Evolutionary conservation across 768 basidiomycete genomes (phyloP).

Genomic region (Leccinum incarnatum): DNA sequence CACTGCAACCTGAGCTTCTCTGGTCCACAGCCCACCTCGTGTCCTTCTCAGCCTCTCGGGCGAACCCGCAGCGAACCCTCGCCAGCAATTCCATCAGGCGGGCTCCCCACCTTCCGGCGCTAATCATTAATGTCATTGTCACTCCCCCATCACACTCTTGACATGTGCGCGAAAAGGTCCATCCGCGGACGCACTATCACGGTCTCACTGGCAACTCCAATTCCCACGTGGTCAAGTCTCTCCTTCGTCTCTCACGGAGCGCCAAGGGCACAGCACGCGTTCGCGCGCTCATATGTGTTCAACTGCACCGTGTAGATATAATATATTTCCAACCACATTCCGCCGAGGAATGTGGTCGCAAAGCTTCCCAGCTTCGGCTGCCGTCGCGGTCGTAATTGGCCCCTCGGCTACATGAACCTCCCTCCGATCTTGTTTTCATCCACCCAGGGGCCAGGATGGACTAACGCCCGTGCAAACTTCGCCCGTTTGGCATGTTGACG

Average conservation of each 20-base stretch:
- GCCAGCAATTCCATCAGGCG: background rate
- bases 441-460: constrained; percentile 84
- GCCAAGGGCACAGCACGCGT: background rate
- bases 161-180: background rate
- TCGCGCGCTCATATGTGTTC: background rate
- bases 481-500: background rate
- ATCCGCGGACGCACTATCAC: background rate
- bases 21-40: constrained; percentile 1
- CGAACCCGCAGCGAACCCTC: background rate
- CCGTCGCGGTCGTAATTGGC: background rate
- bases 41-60: background rate
- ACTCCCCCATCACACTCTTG: background rate
- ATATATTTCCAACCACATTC: background rate
- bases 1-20: background rate
- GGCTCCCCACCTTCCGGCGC: constrained; percentile 12
- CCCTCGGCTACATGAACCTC: constrained; percentile 18
- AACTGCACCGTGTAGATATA: background rate
- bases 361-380: constrained; percentile 11
- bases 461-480: constrained; percentile 56
- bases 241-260: background rate
- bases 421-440: constrained; percentile 56
- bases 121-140: constrained; percentile 10
- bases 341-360: constrained; percentile 5
- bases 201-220: background rate
- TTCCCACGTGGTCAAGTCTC: background rate